phyloP scores from a whole-genome alignment of 1,284 basidiomycete genomes.

The Puccinia novopanici region DNA sequence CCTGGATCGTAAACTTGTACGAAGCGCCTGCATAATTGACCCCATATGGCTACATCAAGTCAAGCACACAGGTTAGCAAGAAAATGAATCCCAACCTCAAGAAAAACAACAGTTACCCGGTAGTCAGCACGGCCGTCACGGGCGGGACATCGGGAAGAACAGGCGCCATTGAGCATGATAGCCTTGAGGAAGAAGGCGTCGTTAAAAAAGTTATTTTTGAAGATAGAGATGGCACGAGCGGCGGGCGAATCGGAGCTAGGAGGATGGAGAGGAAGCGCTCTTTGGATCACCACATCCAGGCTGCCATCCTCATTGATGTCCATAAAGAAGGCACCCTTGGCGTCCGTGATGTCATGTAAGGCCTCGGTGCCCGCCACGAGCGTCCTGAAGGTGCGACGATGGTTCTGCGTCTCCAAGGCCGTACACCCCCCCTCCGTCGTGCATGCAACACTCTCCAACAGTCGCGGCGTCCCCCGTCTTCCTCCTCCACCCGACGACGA shows the following conservation, averaged over 20 bases:
- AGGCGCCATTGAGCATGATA: constrained; percentile 93
- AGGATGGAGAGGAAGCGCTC: constrained; percentile 69
- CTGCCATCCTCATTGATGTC: constrained; percentile 95
- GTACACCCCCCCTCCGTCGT: constrained; percentile 55
- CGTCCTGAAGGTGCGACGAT: constrained; percentile 68
- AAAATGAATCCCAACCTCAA: too few relatives aligned
- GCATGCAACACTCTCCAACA: constrained; percentile 76
- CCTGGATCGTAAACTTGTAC: constrained; percentile 95
- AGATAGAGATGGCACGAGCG: constrained; percentile 67
- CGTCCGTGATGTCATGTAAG: constrained; percentile 73
- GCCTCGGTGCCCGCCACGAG: constrained; percentile 65
- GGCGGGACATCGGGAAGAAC: constrained; percentile 73
- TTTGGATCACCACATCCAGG: constrained; percentile 85
- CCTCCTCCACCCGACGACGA: constrained; percentile 51
- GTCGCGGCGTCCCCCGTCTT: constrained; percentile 65
- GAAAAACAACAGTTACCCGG: constrained; percentile 65
- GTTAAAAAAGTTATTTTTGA: constrained; percentile 97
- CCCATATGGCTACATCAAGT: constrained; percentile 74
- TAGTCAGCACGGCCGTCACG: constrained; percentile 68
- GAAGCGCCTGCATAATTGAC: constrained; percentile 91
- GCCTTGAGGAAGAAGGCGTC: constrained; percentile 99
- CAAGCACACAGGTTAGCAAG: too few relatives aligned
- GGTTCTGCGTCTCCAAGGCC: constrained; percentile 55
- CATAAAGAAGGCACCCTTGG: constrained; percentile 75
- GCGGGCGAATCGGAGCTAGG: constrained; percentile 62